Evolutionary conservation across 179 eudicot species (phyloP).

Genomic region (Silene vulgaris): DNA sequence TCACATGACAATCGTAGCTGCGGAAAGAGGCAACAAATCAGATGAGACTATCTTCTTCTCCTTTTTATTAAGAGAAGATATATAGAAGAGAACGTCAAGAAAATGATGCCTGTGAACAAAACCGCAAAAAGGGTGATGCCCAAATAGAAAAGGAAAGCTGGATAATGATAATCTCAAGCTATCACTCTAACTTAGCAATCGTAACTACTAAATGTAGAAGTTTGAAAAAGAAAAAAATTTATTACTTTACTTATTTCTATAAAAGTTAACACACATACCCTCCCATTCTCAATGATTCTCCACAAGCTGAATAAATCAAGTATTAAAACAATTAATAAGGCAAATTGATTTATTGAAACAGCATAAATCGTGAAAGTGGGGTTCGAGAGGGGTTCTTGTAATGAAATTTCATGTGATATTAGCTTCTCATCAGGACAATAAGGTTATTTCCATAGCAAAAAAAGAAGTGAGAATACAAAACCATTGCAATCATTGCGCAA

Average conservation of each 20-base stretch:
- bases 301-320: too few relatives aligned
- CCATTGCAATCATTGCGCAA: not conserved
- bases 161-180: not conserved
- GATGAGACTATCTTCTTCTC: not conserved
- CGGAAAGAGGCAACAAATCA: conserved; percentile 23
- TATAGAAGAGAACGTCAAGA: not conserved
- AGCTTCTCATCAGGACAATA: not conserved
- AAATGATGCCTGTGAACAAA: not conserved
- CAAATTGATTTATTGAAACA: not conserved
- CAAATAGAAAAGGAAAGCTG: not conserved
- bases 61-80: not conserved
- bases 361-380: not conserved
- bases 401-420: not conserved
- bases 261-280: not conserved
- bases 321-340: too few relatives aligned
- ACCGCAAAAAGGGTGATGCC: not conserved
- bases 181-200: not conserved
- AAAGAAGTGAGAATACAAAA: too few relatives aligned
- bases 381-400: not conserved
- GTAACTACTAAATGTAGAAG: not conserved
- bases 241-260: not conserved
- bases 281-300: too few relatives aligned
- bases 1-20: conserved; percentile 72
- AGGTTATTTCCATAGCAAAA: not conserved
- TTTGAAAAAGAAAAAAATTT: not conserved